phyloP scores from a whole-genome alignment of 2,329 filamentous ascomycete species.

The Arachnomyces sp. region DNA sequence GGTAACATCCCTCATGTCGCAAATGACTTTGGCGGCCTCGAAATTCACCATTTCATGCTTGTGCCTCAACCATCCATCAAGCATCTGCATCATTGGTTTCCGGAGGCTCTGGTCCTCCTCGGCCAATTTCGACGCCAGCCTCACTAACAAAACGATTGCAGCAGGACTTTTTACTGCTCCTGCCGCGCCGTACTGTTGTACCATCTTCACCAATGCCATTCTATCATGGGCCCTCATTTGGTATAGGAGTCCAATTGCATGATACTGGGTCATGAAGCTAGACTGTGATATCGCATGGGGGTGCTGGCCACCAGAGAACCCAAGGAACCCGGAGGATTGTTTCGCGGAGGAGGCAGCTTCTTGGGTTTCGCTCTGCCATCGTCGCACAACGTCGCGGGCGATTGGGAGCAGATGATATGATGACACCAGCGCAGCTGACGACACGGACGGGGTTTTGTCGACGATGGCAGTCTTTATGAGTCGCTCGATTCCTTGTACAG shows the following conservation, averaged over 20 bases:
- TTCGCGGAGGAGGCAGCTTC: constrained; percentile 89
- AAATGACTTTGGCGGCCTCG: constrained; percentile 96
- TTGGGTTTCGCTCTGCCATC: constrained; percentile 98
- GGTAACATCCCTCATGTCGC: constrained; percentile 85
- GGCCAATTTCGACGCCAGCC: constrained; percentile 84
- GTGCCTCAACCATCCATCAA: constrained; percentile 93
- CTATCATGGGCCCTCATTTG: constrained; percentile 96
- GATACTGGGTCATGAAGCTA: constrained; percentile 97
- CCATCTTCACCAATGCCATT: constrained; percentile 99
- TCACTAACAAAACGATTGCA: constrained; percentile 84
- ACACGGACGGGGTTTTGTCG: constrained; percentile 96
- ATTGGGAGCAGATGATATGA: constrained; percentile 97
- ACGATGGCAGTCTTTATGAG: constrained; percentile 99
- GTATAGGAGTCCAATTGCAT: constrained; percentile 93
- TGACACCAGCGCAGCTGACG: constrained; percentile 89
- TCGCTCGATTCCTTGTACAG: constrained; percentile 94
- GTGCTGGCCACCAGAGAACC: constrained; percentile 75
- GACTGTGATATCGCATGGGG: constrained; percentile 68
- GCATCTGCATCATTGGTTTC: constrained; percentile 93
- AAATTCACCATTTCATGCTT: constrained; percentile 99
- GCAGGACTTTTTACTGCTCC: constrained; percentile 93
- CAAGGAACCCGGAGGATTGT: constrained; percentile 82
- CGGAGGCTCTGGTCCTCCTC: constrained; percentile 84
- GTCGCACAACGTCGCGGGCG: constrained; percentile 85
- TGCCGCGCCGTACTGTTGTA: constrained; percentile 92